phyloP scores from a whole-genome alignment of 139 green algal species.

The Chlorella sp. region DNA sequence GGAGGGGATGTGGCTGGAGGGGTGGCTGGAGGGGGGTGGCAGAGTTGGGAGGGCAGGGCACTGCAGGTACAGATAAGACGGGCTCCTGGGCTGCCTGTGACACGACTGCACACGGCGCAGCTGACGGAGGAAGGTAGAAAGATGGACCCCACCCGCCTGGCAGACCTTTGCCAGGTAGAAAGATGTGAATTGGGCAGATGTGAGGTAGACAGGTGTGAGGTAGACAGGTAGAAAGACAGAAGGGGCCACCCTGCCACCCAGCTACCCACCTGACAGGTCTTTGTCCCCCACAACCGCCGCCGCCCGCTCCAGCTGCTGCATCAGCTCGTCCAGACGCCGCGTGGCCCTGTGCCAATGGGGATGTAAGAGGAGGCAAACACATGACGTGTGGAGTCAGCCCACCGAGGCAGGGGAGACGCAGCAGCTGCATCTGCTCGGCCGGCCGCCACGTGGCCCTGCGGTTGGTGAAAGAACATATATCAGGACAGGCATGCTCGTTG shows the following conservation, averaged over 20 bases:
- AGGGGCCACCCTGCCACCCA: not conserved
- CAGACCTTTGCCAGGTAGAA: not conserved
- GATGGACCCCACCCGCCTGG: no score
- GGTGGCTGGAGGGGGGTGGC: not conserved
- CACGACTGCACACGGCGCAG: not conserved
- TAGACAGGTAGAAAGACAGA: not conserved
- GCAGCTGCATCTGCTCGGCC: no score
- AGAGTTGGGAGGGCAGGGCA: not conserved
- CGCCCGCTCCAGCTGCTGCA: slow-evolving; percentile 84
- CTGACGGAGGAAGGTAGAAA: not conserved
- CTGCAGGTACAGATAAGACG: not conserved
- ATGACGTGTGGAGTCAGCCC: not conserved
- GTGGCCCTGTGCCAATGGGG: slow-evolving; percentile 55
- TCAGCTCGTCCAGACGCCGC: slow-evolving; percentile 92
- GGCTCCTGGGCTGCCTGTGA: no score
- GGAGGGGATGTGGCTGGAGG: no score
- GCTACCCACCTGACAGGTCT: slow-evolving; percentile 55
- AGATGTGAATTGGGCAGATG: no score
- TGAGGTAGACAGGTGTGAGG: not conserved
- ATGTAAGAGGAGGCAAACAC: not conserved
- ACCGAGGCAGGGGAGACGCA: not conserved
- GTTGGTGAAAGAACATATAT: no score
- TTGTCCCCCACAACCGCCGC: slow-evolving; percentile 81
- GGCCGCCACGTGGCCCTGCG: no score
- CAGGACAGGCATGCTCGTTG: not conserved